A percentile compares a stretch with the other conserved stretches of the same genome.
Evolutionary conservation across 192 early-diverging fungal genomes (phyloP).

Genomic region (Coemansia erecta): DNA sequence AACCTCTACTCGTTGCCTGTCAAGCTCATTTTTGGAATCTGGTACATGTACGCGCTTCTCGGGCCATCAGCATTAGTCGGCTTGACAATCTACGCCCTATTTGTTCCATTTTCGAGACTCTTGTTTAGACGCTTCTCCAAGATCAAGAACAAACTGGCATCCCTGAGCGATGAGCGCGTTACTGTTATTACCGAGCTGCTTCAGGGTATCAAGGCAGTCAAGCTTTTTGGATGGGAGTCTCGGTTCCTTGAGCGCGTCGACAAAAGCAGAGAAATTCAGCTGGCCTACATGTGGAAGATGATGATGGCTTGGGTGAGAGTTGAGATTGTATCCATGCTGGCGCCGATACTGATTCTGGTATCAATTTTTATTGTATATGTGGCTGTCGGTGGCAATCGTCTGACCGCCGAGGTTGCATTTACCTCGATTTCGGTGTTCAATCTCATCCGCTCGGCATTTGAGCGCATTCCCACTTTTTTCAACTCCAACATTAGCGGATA

Average conservation of each 20-base stretch:
- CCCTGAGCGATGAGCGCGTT: slow-evolving; percentile 73
- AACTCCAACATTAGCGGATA: slow-evolving; percentile 57
- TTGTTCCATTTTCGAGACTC: slow-evolving; percentile 61
- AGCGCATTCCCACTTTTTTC: slow-evolving; percentile 60
- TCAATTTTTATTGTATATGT: slow-evolving; percentile 62
- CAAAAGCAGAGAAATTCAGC: slow-evolving; percentile 61
- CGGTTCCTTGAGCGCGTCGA: slow-evolving; percentile 70
- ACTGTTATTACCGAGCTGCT: slow-evolving; percentile 81
- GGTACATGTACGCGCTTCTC: slow-evolving; percentile 71
- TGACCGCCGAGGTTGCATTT: slow-evolving; percentile 68
- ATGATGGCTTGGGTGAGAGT: slow-evolving; percentile 58
- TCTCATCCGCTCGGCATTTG: slow-evolving; percentile 64
- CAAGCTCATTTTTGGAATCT: slow-evolving; percentile 62
- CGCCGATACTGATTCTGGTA: slow-evolving; percentile 59
- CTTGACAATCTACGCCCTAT: slow-evolving; percentile 61
- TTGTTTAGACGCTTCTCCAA: slow-evolving; percentile 60
- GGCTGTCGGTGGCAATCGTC: slow-evolving; percentile 55
- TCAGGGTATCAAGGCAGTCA: slow-evolving; percentile 89
- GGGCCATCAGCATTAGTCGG: slow-evolving; percentile 81
- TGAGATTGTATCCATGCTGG: slow-evolving; percentile 45
- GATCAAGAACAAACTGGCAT: slow-evolving; percentile 53
- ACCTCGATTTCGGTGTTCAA: slow-evolving; percentile 71
- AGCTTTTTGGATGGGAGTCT: slow-evolving; percentile 86
- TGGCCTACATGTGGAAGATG: slow-evolving; percentile 54
- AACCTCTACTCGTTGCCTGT: slow-evolving; percentile 64